Conservation (phyloP, 306 rosid species). For the Adenanthera pavonina region DNA sequence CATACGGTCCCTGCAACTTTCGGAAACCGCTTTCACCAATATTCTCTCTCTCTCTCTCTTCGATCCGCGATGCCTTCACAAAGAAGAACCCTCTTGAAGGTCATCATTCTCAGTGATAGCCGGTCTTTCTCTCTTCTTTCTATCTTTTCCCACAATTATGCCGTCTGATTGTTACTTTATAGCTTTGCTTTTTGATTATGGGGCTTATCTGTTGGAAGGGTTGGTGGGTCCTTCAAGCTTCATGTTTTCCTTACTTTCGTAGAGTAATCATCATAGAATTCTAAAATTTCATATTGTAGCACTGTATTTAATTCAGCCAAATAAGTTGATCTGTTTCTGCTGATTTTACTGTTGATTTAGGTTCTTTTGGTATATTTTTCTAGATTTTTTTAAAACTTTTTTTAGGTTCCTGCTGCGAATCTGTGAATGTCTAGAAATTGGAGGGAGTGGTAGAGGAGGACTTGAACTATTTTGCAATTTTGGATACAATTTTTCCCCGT, state of each 20-base stretch:
- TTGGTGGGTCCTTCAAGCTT: slow-evolving; percentile 15
- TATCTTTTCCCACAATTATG: neutral
- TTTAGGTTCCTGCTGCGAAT: neutral
- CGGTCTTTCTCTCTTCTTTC: slow-evolving; percentile 59
- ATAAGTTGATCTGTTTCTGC: slow-evolving; percentile 4
- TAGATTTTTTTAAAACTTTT: neutral
- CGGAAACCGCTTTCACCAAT: neutral
- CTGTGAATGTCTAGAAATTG: neutral
- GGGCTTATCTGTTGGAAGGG: neutral
- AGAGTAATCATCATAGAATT: neutral
- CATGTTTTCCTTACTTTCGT: neutral
- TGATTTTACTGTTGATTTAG: neutral
- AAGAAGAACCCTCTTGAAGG: slow-evolving; percentile 95
- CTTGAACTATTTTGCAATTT: neutral
- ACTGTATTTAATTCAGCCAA: neutral
- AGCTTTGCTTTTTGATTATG: slow-evolving; percentile 27
- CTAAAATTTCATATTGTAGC: neutral
- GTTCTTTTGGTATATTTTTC: neutral
- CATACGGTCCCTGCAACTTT: neutral
- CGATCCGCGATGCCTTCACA: slow-evolving; percentile 79
- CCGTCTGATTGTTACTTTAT: neutral
- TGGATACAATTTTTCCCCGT: neutral
- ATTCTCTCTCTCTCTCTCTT: slow-evolving; percentile 24
- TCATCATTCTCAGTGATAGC: slow-evolving; percentile 99
- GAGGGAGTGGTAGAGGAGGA: neutral